Evolutionary conservation across 2,329 filamentous ascomycete genomes (phyloP), one percentile per base, ranked within the genome.

Genomic region (Penicillium vulpinum): DNA sequence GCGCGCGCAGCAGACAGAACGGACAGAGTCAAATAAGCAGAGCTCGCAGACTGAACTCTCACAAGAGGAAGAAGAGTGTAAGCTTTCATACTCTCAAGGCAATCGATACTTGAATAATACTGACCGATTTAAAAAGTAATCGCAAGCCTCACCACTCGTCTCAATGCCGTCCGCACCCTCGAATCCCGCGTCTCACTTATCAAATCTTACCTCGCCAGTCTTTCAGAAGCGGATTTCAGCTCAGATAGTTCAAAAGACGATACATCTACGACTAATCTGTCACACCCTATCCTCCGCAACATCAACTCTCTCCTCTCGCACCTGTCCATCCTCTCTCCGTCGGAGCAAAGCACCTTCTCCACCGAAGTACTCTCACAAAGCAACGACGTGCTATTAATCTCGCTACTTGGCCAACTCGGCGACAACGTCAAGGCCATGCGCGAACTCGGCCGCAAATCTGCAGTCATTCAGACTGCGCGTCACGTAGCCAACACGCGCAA

Each of bases 101-200:
- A 36, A 24, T 8, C 44, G 40, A 54, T 31, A n/a, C 40, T 59
- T 40, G 26, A 18, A 35, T 63, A 39, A 21, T 22, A 45, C 44
- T 61, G 50, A 65, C 40, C 52, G 44, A 54, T 43, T 18, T 8
- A 3, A 33, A 28, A 56, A 84, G 82, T 87, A 43, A 81, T 88
- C 51, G 81, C 85, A 24, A 84, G 80, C 16, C 85, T 99, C 22
- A 94, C 88, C 28, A 89, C 92, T 59, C 96, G 96, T 68, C 85
- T 89, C 61, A 97, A 97, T 74, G 92, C 94, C 26, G 88, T 97
- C 69, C 93, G 92, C 77, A 97, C 96, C 87, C 85, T 99, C 28
- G 88, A 93, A 68, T 85, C 87, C 7, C 86, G 90, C 48, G 85
- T 94, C 64, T 82, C 84, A 43, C 82, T 93, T 54, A 83, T 93